These are phyloP conservation scores for Pyronema domesticum DNA, from an alignment of 495 filamentous ascomycete genomes.

Conservation along the genomic window DNA sequence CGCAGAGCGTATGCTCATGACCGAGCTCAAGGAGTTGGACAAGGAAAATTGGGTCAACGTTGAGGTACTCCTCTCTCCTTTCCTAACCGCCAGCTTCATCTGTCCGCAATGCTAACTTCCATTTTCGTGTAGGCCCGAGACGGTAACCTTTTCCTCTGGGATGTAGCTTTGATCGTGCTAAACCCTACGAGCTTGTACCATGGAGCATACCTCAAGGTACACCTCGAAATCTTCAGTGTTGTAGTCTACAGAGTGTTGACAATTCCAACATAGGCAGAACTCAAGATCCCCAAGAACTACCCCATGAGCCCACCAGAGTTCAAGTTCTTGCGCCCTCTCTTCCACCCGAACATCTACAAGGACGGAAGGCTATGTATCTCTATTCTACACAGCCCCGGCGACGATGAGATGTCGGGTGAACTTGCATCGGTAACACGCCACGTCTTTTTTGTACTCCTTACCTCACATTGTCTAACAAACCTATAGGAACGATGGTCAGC, in stretches of 20 bases:
- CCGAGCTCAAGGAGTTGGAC: constrained; percentile 63
- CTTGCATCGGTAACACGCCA: constrained; percentile 35
- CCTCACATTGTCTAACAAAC: background rate
- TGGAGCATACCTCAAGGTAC: constrained; percentile 70
- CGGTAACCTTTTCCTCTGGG: constrained; percentile 70
- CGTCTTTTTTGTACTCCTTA: background rate
- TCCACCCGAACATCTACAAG: constrained; percentile 84
- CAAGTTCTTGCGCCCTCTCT: constrained; percentile 61
- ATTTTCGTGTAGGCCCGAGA: constrained; percentile 36
- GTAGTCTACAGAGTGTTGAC: constrained; percentile 3
- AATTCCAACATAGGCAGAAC: constrained; percentile 37
- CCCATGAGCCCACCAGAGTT: constrained; percentile 87
- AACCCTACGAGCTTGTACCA: constrained; percentile 84
- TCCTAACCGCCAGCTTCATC: background rate
- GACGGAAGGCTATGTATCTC: constrained; percentile 91
- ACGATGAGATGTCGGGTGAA: constrained; percentile 84
- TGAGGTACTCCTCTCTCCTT: constrained; percentile 36
- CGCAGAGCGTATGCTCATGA: constrained; percentile 72
- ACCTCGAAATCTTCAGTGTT: constrained; percentile 4
- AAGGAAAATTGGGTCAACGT: constrained; percentile 91
- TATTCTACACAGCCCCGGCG: constrained; percentile 80
- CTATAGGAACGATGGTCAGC: constrained; percentile 73
- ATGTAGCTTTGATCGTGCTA: constrained; percentile 71
- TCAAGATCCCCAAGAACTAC: constrained; percentile 80
- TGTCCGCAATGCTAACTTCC: background rate